phyloP scores from a whole-genome alignment of 2,329 filamentous ascomycete species.

The Pseudohalonectria lignicola region DNA sequence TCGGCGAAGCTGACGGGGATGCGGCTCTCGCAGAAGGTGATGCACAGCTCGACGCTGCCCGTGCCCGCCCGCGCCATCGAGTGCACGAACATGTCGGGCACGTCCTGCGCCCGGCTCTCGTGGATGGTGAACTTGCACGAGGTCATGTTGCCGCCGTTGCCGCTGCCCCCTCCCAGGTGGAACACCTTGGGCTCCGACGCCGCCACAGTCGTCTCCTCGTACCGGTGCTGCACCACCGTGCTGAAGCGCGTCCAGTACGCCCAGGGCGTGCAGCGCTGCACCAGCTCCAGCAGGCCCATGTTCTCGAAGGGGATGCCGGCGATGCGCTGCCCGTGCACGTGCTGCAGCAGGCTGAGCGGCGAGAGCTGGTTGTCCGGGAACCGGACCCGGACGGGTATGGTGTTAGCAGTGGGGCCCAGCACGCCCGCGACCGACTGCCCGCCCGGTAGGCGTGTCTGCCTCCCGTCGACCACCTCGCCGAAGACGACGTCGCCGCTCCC shows the following conservation, averaged over 20 bases:
- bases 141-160: not conserved
- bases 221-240: constrained; percentile 41
- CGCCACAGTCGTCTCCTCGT: constrained; percentile 24
- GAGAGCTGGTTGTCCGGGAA: constrained; percentile 31
- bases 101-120: constrained; percentile 26
- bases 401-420: constrained; percentile 34
- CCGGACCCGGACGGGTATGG: constrained; percentile 35
- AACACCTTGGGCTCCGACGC: constrained; percentile 24
- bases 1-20: constrained; percentile 29
- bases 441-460: constrained; percentile 27
- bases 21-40: constrained; percentile 34
- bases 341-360: constrained; percentile 35
- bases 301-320: constrained; percentile 36
- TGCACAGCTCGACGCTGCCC: constrained; percentile 25
- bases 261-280: constrained; percentile 43
- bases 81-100: constrained; percentile 33
- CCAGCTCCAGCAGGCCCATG: constrained; percentile 38
- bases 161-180: constrained; percentile 28
- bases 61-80: constrained; percentile 22
- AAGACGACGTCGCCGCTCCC: constrained; percentile 41
- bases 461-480: constrained; percentile 39
- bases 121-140: constrained; percentile 30
- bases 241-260: constrained; percentile 41
- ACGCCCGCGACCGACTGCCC: constrained; percentile 45
- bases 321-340: constrained; percentile 36